Evolutionary conservation across 345 rosid species (phyloP).

Genomic region (Acer saccharum): DNA sequence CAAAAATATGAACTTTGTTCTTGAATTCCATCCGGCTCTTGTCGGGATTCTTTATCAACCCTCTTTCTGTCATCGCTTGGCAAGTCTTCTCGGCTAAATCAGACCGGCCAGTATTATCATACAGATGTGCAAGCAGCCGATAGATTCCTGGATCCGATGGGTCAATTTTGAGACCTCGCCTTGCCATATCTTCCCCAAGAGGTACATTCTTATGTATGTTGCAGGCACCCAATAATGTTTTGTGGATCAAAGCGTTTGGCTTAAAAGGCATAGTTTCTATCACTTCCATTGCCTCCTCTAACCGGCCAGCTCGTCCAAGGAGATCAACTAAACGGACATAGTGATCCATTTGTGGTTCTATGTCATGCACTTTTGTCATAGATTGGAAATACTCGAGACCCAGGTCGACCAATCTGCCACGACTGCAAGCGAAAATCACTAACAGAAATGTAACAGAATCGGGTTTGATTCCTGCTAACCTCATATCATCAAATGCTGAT

Average conservation of each 20-base stretch:
- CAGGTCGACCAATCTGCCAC: constrained; percentile 49
- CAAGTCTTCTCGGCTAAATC: constrained; percentile 49
- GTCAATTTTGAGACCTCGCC: constrained; percentile 53
- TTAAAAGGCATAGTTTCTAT: constrained; percentile 49
- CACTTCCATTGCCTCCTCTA: constrained; percentile 54
- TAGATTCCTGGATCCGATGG: constrained; percentile 57
- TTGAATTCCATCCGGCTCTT: constrained; percentile 30
- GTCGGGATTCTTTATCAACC: constrained; percentile 28
- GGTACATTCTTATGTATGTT: constrained; percentile 47
- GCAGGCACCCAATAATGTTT: constrained; percentile 57
- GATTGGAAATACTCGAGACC: constrained; percentile 57
- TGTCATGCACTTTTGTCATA: constrained; percentile 36
- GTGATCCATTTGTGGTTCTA: constrained; percentile 56
- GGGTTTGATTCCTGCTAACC: constrained; percentile 52
- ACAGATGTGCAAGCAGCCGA: constrained; percentile 50
- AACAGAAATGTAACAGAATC: constrained; percentile 53
- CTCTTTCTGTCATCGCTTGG: constrained; percentile 33
- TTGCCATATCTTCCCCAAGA: constrained; percentile 70
- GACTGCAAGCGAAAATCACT: constrained; percentile 58
- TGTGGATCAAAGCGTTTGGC: constrained; percentile 54
- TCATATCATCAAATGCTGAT: constrained; percentile 71
- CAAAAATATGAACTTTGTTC: constrained; percentile 34
- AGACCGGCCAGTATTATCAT: constrained; percentile 41
- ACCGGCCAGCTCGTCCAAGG: constrained; percentile 60
- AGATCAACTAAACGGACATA: constrained; percentile 51